Conservation (phyloP, 2,329 filamentous ascomycete genomes). For the Colletotrichum somersetense region DNA sequence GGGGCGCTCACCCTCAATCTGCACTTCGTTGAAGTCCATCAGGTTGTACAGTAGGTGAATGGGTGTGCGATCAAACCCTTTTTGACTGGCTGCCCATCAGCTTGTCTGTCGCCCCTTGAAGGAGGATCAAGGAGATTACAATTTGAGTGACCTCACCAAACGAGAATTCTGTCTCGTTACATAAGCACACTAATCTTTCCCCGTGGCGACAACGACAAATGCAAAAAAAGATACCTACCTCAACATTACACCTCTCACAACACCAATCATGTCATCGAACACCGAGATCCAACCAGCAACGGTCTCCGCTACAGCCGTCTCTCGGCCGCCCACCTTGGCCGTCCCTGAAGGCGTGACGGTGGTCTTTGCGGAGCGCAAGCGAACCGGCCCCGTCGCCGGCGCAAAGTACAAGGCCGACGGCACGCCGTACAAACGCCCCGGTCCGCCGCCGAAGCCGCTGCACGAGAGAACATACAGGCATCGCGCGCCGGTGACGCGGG, state of each 20-base stretch:
- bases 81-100: background rate
- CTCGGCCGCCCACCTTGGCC: background rate
- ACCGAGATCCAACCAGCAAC: slow-evolving; percentile 1
- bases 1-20: background rate
- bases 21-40: background rate
- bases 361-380: slow-evolving; percentile 19
- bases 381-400: slow-evolving; percentile 17
- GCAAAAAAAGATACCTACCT: background rate
- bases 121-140: background rate
- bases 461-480: slow-evolving; percentile 9
- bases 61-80: no score
- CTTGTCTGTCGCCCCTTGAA: background rate
- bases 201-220: background rate
- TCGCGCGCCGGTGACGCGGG: slow-evolving; percentile 5
- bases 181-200: background rate
- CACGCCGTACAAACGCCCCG: slow-evolving; percentile 23
- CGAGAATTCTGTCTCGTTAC: background rate
- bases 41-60: background rate
- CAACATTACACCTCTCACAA: background rate
- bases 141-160: background rate
- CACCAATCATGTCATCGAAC: slow-evolving; percentile 7
- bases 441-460: slow-evolving; percentile 14
- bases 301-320: background rate
- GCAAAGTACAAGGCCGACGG: slow-evolving; percentile 28
- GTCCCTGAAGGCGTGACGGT: slow-evolving; percentile 11